Percentiles rank a stretch among this genome's conserved stretches.
Conservation (phyloP, 805 yeast species). For the Cyberlindnera amylophila region DNA sequence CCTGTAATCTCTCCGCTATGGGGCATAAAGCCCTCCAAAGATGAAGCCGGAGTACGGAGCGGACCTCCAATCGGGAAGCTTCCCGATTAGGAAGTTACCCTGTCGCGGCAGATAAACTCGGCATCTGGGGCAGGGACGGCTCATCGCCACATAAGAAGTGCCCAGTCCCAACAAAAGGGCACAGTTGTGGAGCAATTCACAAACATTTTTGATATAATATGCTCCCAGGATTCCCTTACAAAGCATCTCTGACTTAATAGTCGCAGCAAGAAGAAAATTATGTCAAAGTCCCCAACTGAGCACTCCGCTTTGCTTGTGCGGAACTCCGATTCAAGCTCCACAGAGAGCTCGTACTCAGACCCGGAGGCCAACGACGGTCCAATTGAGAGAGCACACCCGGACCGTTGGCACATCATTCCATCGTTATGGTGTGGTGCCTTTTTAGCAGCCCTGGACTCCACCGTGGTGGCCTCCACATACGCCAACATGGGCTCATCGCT, state of each 20-base stretch:
- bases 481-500: slow-evolving; percentile 43
- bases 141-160: too few relatives aligned
- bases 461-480: slow-evolving; percentile 46
- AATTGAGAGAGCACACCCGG: slow-evolving; percentile 4
- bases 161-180: too few relatives aligned
- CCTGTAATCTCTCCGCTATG: too few relatives aligned
- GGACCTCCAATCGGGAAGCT: slow-evolving; percentile 7
- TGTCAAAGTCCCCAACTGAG: neutral
- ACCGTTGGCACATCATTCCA: slow-evolving; percentile 26
- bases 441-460: slow-evolving; percentile 44
- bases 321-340: neutral
- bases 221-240: too few relatives aligned
- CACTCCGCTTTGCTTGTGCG: slow-evolving; percentile 3
- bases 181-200: neutral
- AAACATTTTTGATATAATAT: too few relatives aligned
- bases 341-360: neutral
- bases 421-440: slow-evolving; percentile 39
- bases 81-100: slow-evolving; percentile 1
- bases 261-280: too few relatives aligned
- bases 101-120: neutral
- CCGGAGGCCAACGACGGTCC: neutral
- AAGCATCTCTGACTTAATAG: too few relatives aligned
- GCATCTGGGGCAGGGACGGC: too few relatives aligned
- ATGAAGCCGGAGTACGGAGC: too few relatives aligned
- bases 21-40: too few relatives aligned